Evolutionary conservation across 805 yeast species (phyloP).

Genomic region (Barnettozyma vustinii): DNA sequence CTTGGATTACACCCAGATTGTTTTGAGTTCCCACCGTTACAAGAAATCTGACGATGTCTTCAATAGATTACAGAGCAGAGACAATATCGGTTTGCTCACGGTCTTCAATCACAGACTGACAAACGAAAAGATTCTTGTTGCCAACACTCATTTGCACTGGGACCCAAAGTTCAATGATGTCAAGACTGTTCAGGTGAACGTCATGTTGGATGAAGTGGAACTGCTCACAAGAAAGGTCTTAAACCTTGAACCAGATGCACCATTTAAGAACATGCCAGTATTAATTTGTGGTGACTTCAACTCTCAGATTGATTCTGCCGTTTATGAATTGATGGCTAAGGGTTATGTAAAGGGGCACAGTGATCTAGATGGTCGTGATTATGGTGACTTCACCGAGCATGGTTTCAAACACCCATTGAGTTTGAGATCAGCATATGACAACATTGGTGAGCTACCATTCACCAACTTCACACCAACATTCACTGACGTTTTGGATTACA

Average conservation of each 20-base stretch:
- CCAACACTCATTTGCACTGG: conserved; percentile 97
- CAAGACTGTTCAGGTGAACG: conserved; percentile 91
- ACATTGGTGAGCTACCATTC: conserved; percentile 85
- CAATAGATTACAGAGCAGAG: conserved; percentile 94
- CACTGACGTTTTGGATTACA: conserved; percentile 89
- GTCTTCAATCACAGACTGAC: conserved; percentile 68
- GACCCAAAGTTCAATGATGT: conserved; percentile 96
- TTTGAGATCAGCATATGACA: conserved; percentile 78
- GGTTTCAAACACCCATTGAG: conserved; percentile 81
- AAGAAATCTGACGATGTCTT: conserved; percentile 92
- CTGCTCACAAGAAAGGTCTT: conserved; percentile 39
- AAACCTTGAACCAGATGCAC: conserved; percentile 36
- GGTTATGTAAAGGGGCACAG: conserved; percentile 75
- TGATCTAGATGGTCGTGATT: conserved; percentile 82
- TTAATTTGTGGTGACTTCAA: conserved; percentile 94
- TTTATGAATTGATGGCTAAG: conserved; percentile 79
- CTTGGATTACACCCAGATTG: conserved; percentile 78
- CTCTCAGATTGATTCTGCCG: conserved; percentile 83
- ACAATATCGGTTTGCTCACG: conserved; percentile 79
- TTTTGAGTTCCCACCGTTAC: conserved; percentile 77
- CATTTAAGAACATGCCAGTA: conserved; percentile 60
- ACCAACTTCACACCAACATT: conserved; percentile 93
- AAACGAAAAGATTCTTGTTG: conserved; percentile 67
- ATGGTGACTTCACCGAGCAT: conserved; percentile 85
- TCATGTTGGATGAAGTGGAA: conserved; percentile 83